Evolutionary conservation across 805 yeast species (phyloP), one percentile per base, ranked within the genome.

Genomic region (Saccharomycopsis fodiens): DNA sequence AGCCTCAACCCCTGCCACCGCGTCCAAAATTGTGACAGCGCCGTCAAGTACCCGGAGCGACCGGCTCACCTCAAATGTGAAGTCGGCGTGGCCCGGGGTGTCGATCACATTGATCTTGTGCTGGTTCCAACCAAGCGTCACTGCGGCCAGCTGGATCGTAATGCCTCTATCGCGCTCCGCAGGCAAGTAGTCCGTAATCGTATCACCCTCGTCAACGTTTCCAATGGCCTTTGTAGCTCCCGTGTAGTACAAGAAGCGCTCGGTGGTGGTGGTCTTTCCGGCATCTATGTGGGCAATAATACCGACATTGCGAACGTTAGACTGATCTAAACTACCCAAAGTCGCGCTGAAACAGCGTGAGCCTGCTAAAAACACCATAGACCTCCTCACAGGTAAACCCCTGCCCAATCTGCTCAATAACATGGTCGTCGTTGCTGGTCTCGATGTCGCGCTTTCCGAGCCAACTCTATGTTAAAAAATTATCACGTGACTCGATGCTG

Each of bases 271-370:
- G 3, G 98, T 93, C 63, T 93, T 93, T 0, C 98, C 98, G 2
- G 98, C 98, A 68, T 93, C 98, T 44, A 93, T 93, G 60, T 93
- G 98, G n/a, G 98, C 98, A 35, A 93, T 88, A 55, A 93, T 87
- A 1, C 98, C 98, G 29, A 93, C 85, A 63, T 93, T 91, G 50
- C 98, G 68, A n/a, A n/a, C n/a, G n/a, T n/a, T n/a, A n/a, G n/a
- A n/a, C n/a, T n/a, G n/a, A n/a, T n/a, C n/a, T n/a, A n/a, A n/a
- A n/a, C n/a, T n/a, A n/a, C n/a, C n/a, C n/a, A n/a, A n/a, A n/a
- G n/a, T n/a, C n/a, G n/a, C n/a, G n/a, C n/a, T n/a, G n/a, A n/a
- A n/a, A n/a, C n/a, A n/a, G n/a, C n/a, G n/a, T n/a, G n/a, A n/a
- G n/a, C n/a, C n/a, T n/a, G n/a, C n/a, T n/a, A n/a, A n/a, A n/a